Percentiles rank a stretch among this genome's conserved stretches.
Evolutionary conservation across 2,329 filamentous ascomycete genomes (phyloP).

Genomic region (Penicillium sp.): DNA sequence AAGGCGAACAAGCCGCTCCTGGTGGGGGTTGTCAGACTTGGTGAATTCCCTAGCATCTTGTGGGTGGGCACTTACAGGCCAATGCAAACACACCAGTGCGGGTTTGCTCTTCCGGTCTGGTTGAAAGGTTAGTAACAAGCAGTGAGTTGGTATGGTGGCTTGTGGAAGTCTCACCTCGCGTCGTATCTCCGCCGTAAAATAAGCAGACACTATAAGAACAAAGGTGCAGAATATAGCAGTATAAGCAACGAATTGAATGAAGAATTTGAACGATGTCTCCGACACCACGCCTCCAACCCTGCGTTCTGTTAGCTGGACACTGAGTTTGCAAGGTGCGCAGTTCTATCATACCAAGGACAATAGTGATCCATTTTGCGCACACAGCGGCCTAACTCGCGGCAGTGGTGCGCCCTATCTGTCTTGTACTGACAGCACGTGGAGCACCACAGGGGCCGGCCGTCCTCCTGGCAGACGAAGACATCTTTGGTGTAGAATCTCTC

Average conservation of each 20-base stretch:
- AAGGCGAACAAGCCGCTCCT: conserved; percentile 69
- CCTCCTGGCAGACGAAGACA: conserved; percentile 76
- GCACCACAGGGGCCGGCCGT: conserved; percentile 86
- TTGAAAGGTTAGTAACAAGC: conserved; percentile 13
- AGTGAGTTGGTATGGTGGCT: not conserved
- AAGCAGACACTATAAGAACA: conserved; percentile 61
- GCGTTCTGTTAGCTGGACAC: conserved; percentile 9
- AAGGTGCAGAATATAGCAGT: conserved; percentile 65
- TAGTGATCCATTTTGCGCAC: conserved; percentile 92
- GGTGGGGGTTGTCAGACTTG: conserved; percentile 17
- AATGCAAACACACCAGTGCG: conserved; percentile 64
- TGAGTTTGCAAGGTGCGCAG: not conserved
- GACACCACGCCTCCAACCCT: conserved; percentile 90
- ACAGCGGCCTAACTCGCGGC: conserved; percentile 75
- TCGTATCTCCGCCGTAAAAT: conserved; percentile 59
- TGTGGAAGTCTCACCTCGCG: conserved; percentile 39
- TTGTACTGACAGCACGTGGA: conserved; percentile 82
- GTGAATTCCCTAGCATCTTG: not conserved
- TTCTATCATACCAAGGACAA: conserved; percentile 66
- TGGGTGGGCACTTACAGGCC: conserved; percentile 51
- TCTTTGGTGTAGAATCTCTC: conserved; percentile 79
- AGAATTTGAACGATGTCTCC: conserved; percentile 86
- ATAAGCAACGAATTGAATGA: conserved; percentile 81
- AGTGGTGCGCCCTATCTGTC: conserved; percentile 83
- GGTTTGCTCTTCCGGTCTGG: conserved; percentile 48